Base-by-base conservation (phyloP, 805 yeast genomes). In the Maudiozyma serrabonitensis region DNA sequence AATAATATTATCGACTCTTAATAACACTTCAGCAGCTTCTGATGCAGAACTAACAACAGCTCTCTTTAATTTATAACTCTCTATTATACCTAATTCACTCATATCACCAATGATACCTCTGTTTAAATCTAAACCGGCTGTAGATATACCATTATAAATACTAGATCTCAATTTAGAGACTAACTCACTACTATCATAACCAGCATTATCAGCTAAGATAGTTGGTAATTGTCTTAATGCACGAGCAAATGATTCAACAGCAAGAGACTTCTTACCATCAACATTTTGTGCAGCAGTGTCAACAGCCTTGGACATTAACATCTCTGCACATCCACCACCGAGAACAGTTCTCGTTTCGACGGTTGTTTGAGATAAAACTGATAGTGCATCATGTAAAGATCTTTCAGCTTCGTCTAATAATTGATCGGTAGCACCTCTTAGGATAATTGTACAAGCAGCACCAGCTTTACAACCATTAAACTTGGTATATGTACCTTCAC, bases 371-470 rank as follows among this genome's bases (percentile, higher is more conserved):
- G 96, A 87, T 48, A 93, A 75, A 12, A 93, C 99, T 2, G 96
- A 87, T 53, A 93, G 75, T 1, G 99, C 98, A 69, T 93, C 99
- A 62, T 93, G 99, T 51, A 93, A 73, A 0, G 98, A 89, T 68
- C 99, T 82, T 68, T 91, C 97, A 32, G 96, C 95, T 72, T 93
- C 99, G 56, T 90, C 98, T 53, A 95, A 75, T 2, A 91, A 87
- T 69, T 90, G 96, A 55, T 91, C 95, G 18, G 99, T 95, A 40
- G 99, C 97, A 57, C 99, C 99, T 67, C 99, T 80, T 57, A 93
- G 72, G 25, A 93, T 95, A 60, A 93, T 81, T 2, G 97, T 89
- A 74, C 99, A 93, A 5, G 98, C 98, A 69, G 87, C 87, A 52
- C 96, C 95, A 15, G 90, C 90, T 47, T 87, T 84, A 54, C 91